phyloP scores from a whole-genome alignment of 345 rosid genomes.

The Dipteronia dyeriana region DNA sequence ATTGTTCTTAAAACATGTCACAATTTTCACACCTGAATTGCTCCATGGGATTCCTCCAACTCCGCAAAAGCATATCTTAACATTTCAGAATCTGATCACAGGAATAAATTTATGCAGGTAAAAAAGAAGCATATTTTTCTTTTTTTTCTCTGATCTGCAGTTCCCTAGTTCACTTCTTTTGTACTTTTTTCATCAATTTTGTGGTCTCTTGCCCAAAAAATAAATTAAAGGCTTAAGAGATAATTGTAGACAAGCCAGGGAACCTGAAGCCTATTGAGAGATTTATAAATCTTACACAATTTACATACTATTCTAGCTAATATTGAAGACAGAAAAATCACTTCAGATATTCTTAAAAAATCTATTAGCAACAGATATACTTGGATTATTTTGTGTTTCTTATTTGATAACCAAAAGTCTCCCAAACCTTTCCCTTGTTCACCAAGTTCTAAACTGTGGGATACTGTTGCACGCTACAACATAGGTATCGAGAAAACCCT shows the following conservation, averaged over 20 bases:
- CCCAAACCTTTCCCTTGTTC: not conserved
- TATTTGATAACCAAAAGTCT: not conserved
- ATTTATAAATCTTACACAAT: not conserved
- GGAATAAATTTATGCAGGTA: slow-evolving; percentile 13
- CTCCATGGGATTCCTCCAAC: slow-evolving; percentile 93
- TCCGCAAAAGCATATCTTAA: slow-evolving; percentile 93
- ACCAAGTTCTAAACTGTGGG: not conserved
- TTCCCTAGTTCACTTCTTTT: not conserved
- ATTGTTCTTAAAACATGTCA: not conserved
- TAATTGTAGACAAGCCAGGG: slow-evolving; percentile 2
- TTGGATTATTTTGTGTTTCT: not conserved
- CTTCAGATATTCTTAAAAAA: not conserved
- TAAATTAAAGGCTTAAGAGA: not conserved
- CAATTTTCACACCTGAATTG: slow-evolving; percentile 53
- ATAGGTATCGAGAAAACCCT: not conserved
- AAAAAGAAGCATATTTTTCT: not conserved
- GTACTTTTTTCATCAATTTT: not conserved
- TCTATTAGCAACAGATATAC: not conserved
- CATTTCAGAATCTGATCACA: slow-evolving; percentile 70
- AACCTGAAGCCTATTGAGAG: not conserved
- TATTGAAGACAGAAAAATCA: not conserved
- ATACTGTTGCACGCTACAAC: not conserved
- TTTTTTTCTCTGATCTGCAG: not conserved
- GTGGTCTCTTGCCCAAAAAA: not conserved
- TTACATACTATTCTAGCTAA: not conserved